Conservation (phyloP, 164 flowering plant genomes). For the Vitis rotundifolia region DNA sequence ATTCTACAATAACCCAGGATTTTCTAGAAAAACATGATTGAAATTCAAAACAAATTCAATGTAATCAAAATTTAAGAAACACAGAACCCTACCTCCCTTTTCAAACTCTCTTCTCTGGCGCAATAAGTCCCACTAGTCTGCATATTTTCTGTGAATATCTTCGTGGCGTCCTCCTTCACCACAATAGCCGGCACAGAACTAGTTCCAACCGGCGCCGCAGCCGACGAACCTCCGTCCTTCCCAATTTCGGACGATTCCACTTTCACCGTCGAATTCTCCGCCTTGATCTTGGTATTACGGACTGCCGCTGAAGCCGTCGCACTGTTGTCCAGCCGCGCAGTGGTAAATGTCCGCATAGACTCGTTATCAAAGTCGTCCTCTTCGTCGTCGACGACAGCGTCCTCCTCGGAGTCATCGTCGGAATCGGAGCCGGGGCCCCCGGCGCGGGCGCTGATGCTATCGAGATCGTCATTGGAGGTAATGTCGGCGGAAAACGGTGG, state of each 20-base stretch:
- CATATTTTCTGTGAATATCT: conserved; percentile 86
- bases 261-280: conserved; percentile 55
- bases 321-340: conserved; percentile 60
- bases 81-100: conserved; percentile 64
- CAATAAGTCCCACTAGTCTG: conserved; percentile 96
- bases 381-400: conserved; percentile 67
- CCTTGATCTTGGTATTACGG: conserved; percentile 67
- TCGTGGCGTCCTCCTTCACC: conserved; percentile 79
- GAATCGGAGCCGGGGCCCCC: conserved; percentile 53
- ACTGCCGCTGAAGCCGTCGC: conserved; percentile 26
- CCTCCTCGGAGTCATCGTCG: conserved; percentile 68
- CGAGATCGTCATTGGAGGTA: conserved; percentile 90
- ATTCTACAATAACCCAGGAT: too few species aligned
- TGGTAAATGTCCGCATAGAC: conserved; percentile 77
- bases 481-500: conserved; percentile 69
- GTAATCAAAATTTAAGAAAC: neutral
- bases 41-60: neutral
- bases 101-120: conserved; percentile 90
- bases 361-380: conserved; percentile 63
- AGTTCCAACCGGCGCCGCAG: conserved; percentile 12
- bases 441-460: conserved; percentile 90
- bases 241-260: conserved; percentile 38
- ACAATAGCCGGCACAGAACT: conserved; percentile 42
- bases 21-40: neutral
- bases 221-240: conserved; percentile 36